A percentile compares a stretch with the other conserved stretches of the same genome.
Conservation (phyloP, 805 yeast genomes). For the Saturnispora serradocipensis region DNA sequence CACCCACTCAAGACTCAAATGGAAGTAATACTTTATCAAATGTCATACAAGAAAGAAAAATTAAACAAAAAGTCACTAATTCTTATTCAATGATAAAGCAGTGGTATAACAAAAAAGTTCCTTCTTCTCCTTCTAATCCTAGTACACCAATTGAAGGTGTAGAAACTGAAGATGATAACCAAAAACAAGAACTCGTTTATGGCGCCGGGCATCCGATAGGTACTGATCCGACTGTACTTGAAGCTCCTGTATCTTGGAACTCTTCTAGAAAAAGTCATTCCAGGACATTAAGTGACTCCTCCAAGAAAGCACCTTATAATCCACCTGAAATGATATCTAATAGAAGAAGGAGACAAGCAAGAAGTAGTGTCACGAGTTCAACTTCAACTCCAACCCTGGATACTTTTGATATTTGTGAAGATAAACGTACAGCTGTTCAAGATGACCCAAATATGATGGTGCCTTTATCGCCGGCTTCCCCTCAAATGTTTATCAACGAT, state of each 20-base stretch:
- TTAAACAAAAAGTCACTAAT: slow-evolving; percentile 26
- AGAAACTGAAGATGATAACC: background rate
- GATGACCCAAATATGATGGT: background rate
- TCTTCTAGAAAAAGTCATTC: background rate
- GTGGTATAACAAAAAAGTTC: slow-evolving; percentile 45
- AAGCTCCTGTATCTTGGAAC: background rate
- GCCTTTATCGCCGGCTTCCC: slow-evolving; percentile 14
- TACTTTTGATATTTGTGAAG: background rate
- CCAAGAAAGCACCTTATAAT: slow-evolving; percentile 14
- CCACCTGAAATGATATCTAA: slow-evolving; percentile 66
- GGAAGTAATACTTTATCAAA: background rate
- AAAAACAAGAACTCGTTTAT: background rate
- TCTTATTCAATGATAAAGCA: slow-evolving; percentile 54
- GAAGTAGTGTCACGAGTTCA: background rate
- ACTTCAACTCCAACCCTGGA: background rate
- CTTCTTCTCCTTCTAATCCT: background rate
- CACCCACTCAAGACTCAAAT: background rate
- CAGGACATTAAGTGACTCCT: background rate
- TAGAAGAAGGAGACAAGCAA: slow-evolving; percentile 29
- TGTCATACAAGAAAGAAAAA: slow-evolving; percentile 1
- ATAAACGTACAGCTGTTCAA: background rate
- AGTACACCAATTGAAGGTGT: background rate
- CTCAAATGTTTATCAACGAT: slow-evolving; percentile 22
- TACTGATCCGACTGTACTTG: background rate
- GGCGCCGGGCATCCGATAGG: background rate